A percentile compares a stretch with the other conserved stretches of the same genome.
Evolutionary conservation across 148 eudicot species (phyloP).

Genomic region (Spergularia bocconei): DNA sequence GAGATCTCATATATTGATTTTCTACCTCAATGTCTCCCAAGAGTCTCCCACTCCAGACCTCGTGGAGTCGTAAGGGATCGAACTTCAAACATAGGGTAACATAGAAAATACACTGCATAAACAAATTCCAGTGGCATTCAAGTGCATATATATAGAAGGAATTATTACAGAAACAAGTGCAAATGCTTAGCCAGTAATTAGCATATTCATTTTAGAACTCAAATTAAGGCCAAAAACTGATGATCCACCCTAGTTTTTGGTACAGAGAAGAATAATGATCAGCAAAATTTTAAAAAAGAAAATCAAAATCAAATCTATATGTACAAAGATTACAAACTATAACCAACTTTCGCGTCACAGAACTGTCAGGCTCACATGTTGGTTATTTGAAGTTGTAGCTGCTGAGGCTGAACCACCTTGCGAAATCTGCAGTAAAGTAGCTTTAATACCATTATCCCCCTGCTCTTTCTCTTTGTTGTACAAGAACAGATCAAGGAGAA

Average conservation of each 20-base stretch:
- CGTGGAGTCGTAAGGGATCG: neutral
- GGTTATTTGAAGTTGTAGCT: conserved; percentile 9
- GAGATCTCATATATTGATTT: no score
- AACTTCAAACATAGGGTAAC: neutral
- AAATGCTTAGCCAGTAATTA: no score
- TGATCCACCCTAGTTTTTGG: no score
- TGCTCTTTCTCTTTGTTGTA: conserved; percentile 3
- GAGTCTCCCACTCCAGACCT: neutral
- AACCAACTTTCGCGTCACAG: conserved; percentile 1
- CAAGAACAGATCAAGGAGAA: conserved; percentile 17
- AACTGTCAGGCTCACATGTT: conserved; percentile 2
- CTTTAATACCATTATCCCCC: conserved; percentile 6
- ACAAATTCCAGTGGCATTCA: neutral
- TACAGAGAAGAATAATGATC: no score
- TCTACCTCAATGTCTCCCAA: no score
- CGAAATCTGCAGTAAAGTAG: conserved; percentile 17
- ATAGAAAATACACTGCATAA: neutral
- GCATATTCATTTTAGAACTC: no score
- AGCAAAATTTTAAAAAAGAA: no score
- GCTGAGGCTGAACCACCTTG: neutral
- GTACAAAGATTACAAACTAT: neutral
- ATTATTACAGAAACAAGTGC: neutral
- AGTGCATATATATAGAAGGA: neutral
- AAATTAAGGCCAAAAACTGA: no score
- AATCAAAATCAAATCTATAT: neutral